Base-by-base conservation (phyloP, 2,329 filamentous ascomycete species). In the Fusarium albidum region DNA sequence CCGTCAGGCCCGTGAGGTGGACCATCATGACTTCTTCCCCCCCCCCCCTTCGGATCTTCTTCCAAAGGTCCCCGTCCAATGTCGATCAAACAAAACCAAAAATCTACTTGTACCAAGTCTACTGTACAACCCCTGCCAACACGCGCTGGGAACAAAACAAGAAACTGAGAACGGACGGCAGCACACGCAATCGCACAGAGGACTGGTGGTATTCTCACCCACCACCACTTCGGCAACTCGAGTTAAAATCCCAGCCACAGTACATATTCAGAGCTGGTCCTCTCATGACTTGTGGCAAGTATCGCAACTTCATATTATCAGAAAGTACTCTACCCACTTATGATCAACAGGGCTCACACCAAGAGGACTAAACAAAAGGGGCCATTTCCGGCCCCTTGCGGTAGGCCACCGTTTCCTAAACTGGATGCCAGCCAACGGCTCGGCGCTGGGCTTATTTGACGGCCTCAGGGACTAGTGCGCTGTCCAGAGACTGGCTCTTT, bases 381-480 rank as follows among this genome's bases (percentile, higher is more conserved):
- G 58, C 55, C 59, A 51, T 61, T n/a, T n/a, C n/a, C n/a, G 59
- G 55, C 54, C 59, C 50, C 40, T 62, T 59, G 27, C 34, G 27
- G 58, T 55, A 61, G 54, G 50, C 49, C 42, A 56, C 28, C 57
- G 56, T 52, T 60, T 54, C 57, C 47, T 42, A 53, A 60, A 46
- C 44, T 53, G 58, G 58, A 61, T 61, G 57, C 57, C 52, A 61
- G 9, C 33, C 26, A 61, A 61, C 58, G 59, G 55, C 47, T 40
- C 35, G 50, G 40, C 50, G 55, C 37, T 6, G 29, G 34, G 41
- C 12, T 21, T 21, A 21, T 33, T 32, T 33, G 12, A 33, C 15
- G 31, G 11, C 15, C 45, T 40, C 52, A 56, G 46, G 52, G 40
- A 57, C 54, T 57, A 57, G 52, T 45, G 33, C 9, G 42, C 14